Evolutionary conservation across 164 flowering plant genomes (phyloP), one percentile per base, ranked within the genome.

Genomic region (Nymphaea colorata): DNA sequence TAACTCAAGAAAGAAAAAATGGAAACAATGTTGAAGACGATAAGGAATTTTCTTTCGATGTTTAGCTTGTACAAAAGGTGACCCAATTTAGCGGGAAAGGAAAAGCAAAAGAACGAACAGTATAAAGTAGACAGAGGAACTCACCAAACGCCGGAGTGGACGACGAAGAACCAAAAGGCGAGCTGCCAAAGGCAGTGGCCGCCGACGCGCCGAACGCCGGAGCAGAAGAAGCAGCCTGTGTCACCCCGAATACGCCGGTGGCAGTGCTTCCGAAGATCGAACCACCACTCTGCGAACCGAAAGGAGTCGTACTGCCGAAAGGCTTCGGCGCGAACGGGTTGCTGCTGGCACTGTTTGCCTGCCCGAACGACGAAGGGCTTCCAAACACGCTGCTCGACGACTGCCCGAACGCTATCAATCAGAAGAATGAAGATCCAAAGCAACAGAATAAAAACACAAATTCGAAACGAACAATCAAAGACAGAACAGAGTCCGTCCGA

Each of bases 291-390:
- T 94, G 79, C 8, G 92, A 73, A 67, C 96, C 98, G 80, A 91
- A 91, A 17, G 94, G 88, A 12, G 78, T 75, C n/a, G 95, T 75
- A 60, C 79, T 85, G 45, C 89, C 94, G 83, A 95, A 91, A 25
- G 97, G 96, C 74, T 85, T 90, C 25, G 98, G 91, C 62, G 96
- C 87, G 82, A 94, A 95, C 62, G 97, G 99, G 72, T 95, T 95
- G 79, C 60, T 86, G 44, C 51, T 80, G 67, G 82, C 78, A 74
- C 73, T 89, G 75, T 42, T 88, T 16, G 80, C 78, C 77, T 90
- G 97, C 71, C 96, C 98, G 80, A 92, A 94, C 41, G 81, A 85
- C 6, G 97, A 78, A 65, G 78, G 96, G 41, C 91, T 82, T 44
- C 85, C 96, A 77, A 92, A 95, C n/a, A 93, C 89, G 78, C 90